These are phyloP conservation scores for Neofusicoccum umdonicola DNA, from an alignment of 2,329 filamentous ascomycete species.

Conservation along the genomic window DNA sequence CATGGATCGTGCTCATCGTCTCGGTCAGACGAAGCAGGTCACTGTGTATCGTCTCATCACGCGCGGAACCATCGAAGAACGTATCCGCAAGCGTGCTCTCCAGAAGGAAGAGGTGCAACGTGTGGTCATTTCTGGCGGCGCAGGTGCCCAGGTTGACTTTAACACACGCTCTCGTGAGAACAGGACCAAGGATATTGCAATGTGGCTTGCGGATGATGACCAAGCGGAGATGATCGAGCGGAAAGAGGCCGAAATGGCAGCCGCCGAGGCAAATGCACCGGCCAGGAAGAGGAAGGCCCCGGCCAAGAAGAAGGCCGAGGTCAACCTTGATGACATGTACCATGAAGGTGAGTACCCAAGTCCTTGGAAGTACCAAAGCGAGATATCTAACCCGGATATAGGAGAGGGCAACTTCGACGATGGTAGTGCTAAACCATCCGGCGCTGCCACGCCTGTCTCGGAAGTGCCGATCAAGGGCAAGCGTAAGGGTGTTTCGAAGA, in stretches of 20 bases:
- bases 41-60: conserved; percentile 98
- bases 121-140: conserved; percentile 89
- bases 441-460: conserved; percentile 77
- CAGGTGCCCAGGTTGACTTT: conserved; percentile 85
- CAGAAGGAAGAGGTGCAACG: conserved; percentile 99
- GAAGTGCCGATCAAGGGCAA: conserved; percentile 48
- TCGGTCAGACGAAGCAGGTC: conserved; percentile 92
- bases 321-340: conserved; percentile 91
- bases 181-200: conserved; percentile 93
- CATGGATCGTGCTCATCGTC: conserved; percentile 97
- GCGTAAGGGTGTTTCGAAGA: conserved; percentile 52
- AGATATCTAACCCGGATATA: conserved; percentile 38
- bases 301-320: conserved; percentile 54
- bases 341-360: conserved; percentile 76
- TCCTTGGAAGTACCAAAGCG: background rate
- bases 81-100: conserved; percentile 91
- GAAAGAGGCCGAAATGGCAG: conserved; percentile 81
- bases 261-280: conserved; percentile 55
- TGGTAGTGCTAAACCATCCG: conserved; percentile 74
- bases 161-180: conserved; percentile 89
- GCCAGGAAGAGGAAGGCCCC: conserved; percentile 55
- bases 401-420: conserved; percentile 97
- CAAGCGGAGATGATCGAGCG: conserved; percentile 91
- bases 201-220: conserved; percentile 98
- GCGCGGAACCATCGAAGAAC: conserved; percentile 93